These are phyloP conservation scores for Penicillium samsonianum DNA, from an alignment of 495 filamentous ascomycete genomes.

Conservation along the genomic window DNA sequence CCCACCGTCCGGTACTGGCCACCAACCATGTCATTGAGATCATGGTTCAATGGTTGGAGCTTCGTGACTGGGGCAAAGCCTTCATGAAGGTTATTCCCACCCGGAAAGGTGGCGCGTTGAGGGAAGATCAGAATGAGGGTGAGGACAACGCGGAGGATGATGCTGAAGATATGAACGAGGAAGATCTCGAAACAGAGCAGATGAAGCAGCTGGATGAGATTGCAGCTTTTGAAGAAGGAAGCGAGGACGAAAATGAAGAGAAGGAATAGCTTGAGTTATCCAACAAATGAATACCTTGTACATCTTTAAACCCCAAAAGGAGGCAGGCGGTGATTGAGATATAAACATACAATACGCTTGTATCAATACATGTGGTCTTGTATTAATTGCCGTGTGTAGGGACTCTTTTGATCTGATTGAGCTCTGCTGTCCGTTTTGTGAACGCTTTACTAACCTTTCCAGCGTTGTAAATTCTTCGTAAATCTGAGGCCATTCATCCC, in stretches of 20 bases:
- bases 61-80: conserved; percentile 84
- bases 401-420: background rate
- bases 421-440: background rate
- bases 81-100: conserved; percentile 85
- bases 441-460: no score
- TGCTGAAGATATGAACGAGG: conserved; percentile 35
- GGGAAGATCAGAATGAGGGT: conserved; percentile 28
- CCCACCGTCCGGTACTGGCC: conserved; percentile 75
- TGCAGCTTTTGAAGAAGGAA: conserved; percentile 17
- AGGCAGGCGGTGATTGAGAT: no score
- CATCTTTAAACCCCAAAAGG: background rate
- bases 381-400: background rate
- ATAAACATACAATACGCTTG: background rate
- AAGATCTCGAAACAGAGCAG: conserved; percentile 26
- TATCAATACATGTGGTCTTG: background rate
- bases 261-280: conserved; percentile 1
- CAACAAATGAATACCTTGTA: conserved; percentile 1
- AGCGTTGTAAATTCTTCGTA: no score
- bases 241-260: conserved; percentile 13
- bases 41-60: conserved; percentile 88
- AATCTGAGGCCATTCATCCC: no score
- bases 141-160: conserved; percentile 27
- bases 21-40: conserved; percentile 97
- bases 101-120: conserved; percentile 72
- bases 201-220: conserved; percentile 12